A percentile compares a stretch with the other conserved stretches of the same genome.
Conservation (phyloP, 2,329 filamentous ascomycete genomes). For the Beauveria brongniartii region DNA sequence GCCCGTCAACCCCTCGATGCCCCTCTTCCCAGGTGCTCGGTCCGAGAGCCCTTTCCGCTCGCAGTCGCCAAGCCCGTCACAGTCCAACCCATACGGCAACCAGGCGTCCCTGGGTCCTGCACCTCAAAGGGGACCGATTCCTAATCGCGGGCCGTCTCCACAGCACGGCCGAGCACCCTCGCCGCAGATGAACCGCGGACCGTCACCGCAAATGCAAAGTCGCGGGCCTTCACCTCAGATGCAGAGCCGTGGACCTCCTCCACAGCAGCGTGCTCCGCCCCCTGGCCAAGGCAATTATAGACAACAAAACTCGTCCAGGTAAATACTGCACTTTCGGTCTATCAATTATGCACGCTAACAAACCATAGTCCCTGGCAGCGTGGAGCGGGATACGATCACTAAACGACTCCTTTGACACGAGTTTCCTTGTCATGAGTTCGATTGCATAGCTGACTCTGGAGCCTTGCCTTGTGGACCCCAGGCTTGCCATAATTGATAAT, state of each 20-base stretch:
- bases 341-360: slow-evolving; percentile 12
- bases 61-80: slow-evolving; percentile 24
- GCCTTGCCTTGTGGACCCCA: background rate
- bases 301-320: slow-evolving; percentile 34
- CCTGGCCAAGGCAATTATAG: slow-evolving; percentile 19
- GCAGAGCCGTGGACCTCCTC: slow-evolving; percentile 2
- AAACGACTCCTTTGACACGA: slow-evolving; percentile 5
- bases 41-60: slow-evolving; percentile 29
- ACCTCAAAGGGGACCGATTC: slow-evolving; percentile 3
- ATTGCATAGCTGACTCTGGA: background rate
- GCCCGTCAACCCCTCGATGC: slow-evolving; percentile 35
- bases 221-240: background rate
- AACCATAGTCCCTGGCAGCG: slow-evolving; percentile 35
- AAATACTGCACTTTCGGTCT: slow-evolving; percentile 10
- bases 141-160: slow-evolving; percentile 6
- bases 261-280: slow-evolving; percentile 20
- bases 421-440: slow-evolving; percentile 3
- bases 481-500: slow-evolving; percentile 1
- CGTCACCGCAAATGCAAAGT: slow-evolving; percentile 1
- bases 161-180: slow-evolving; percentile 4
- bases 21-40: slow-evolving; percentile 32
- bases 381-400: slow-evolving; percentile 36
- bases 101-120: slow-evolving; percentile 12
- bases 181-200: slow-evolving; percentile 3
- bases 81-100: slow-evolving; percentile 11